These are phyloP conservation scores for Nicotiana noctiflora DNA, from an alignment of 257 asterid genomes.

Conservation along the genomic window DNA sequence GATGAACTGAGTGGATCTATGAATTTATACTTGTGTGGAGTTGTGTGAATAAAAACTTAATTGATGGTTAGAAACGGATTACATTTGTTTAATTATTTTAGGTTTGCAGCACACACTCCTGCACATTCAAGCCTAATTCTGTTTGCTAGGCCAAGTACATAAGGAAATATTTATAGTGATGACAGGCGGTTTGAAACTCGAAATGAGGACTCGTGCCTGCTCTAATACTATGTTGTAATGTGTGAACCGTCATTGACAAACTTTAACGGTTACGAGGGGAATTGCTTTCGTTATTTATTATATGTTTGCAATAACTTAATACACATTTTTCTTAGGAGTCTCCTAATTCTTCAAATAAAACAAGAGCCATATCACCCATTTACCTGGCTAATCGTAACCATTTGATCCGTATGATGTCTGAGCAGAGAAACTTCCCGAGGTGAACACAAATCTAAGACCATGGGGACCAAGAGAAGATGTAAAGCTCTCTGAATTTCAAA, in stretches of 20 bases:
- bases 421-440: conserved; percentile 67
- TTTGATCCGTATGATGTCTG: neutral
- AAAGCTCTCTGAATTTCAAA: conserved; percentile 67
- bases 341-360: neutral
- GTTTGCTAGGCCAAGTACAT: neutral
- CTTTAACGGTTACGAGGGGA: neutral
- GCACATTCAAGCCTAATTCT: neutral
- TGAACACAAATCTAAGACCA: conserved; percentile 45
- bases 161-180: neutral
- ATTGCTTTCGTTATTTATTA: neutral
- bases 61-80: too few species aligned
- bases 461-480: conserved; percentile 68
- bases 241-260: neutral
- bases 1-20: too few species aligned
- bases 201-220: neutral
- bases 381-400: neutral
- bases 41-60: too few species aligned
- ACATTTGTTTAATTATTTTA: too few species aligned
- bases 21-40: too few species aligned
- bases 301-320: neutral
- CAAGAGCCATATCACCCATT: neutral
- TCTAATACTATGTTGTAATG: neutral
- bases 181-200: neutral
- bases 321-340: neutral
- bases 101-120: too few species aligned